A percentile compares a stretch with the other conserved stretches of the same genome.
Evolutionary conservation across 2,329 filamentous ascomycete species (phyloP).

Genomic region (Mollisia scopiformis): DNA sequence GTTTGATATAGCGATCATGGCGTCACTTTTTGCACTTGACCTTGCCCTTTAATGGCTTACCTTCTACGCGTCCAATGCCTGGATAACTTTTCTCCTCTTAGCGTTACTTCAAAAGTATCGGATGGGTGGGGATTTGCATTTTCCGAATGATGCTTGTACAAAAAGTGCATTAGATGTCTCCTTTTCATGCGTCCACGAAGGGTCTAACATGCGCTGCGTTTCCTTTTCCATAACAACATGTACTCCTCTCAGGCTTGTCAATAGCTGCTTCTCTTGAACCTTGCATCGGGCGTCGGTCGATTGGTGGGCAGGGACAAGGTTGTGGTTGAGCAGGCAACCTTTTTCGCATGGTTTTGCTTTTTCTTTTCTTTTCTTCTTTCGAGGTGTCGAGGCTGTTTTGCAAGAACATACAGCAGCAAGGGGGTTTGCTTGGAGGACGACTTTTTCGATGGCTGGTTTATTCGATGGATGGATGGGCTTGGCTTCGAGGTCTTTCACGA

Average conservation of each 20-base stretch:
- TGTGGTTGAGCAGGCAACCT: not conserved
- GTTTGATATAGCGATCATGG: constrained; percentile 40
- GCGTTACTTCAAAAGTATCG: constrained; percentile 42
- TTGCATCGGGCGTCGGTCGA: constrained; percentile 11
- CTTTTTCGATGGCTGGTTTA: not conserved
- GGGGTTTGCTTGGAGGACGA: not conserved
- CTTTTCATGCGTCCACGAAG: constrained; percentile 41
- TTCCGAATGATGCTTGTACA: constrained; percentile 41
- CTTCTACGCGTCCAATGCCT: constrained; percentile 40
- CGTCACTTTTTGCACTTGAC: constrained; percentile 38
- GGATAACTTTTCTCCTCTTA: constrained; percentile 41
- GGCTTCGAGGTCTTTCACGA: not conserved
- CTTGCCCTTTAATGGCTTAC: constrained; percentile 33
- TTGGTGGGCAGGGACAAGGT: not conserved
- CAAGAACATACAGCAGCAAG: not conserved
- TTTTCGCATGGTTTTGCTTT: constrained; percentile 5
- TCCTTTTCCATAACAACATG: constrained; percentile 21
- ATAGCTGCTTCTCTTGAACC: constrained; percentile 26
- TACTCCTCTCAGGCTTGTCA: constrained; percentile 26
- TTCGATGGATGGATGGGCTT: not conserved
- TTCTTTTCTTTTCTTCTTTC: not conserved
- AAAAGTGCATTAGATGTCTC: constrained; percentile 41
- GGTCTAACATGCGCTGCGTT: constrained; percentile 33
- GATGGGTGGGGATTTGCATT: constrained; percentile 41
- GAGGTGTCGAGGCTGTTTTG: not conserved